A percentile compares a stretch with the other conserved stretches of the same genome.
phyloP scores from a whole-genome alignment of 2,329 filamentous ascomycete genomes.

The Sporothrix brunneoviolacea region DNA sequence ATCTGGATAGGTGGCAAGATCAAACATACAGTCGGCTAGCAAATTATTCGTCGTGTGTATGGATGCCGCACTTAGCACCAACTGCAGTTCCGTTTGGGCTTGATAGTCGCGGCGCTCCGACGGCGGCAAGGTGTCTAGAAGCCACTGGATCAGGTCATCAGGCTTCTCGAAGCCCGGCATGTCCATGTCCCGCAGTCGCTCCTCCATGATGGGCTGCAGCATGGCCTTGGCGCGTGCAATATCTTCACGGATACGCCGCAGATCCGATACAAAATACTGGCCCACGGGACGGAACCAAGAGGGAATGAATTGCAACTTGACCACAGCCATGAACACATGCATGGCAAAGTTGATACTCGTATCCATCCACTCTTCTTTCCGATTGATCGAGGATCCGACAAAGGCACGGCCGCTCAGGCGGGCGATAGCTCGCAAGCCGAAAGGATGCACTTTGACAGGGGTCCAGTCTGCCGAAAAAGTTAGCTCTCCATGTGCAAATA shows the following conservation, averaged over 20 bases:
- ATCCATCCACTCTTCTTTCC: conserved; percentile 47
- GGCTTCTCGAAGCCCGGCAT: conserved; percentile 29
- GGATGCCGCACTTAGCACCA: conserved; percentile 38
- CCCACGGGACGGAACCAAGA: conserved; percentile 41
- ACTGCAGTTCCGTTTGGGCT: conserved; percentile 36
- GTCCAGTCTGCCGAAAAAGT: conserved; percentile 49
- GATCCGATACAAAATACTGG: conserved; percentile 40
- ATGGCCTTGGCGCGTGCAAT: conserved; percentile 36
- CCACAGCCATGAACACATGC: conserved; percentile 40
- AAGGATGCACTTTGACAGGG: conserved; percentile 44
- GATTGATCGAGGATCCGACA: conserved; percentile 43
- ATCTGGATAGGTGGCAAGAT: conserved; percentile 42
- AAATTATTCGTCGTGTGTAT: conserved; percentile 41
- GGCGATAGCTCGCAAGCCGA: conserved; percentile 45
- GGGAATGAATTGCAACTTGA: conserved; percentile 47
- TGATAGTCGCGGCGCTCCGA: conserved; percentile 32
- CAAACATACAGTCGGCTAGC: conserved; percentile 43
- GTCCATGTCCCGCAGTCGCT: conserved; percentile 37
- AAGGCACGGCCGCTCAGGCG: conserved; percentile 49
- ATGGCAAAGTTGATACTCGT: conserved; percentile 45
- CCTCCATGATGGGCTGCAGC: conserved; percentile 39
- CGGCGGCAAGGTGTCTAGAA: conserved; percentile 34
- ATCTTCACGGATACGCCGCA: conserved; percentile 38
- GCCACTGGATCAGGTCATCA: conserved; percentile 40
- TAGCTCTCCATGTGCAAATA: too few species aligned